These are phyloP conservation scores for Urostyla sp. DNA, from an alignment of 73 alveolate genomes.

Conservation along the genomic window DNA sequence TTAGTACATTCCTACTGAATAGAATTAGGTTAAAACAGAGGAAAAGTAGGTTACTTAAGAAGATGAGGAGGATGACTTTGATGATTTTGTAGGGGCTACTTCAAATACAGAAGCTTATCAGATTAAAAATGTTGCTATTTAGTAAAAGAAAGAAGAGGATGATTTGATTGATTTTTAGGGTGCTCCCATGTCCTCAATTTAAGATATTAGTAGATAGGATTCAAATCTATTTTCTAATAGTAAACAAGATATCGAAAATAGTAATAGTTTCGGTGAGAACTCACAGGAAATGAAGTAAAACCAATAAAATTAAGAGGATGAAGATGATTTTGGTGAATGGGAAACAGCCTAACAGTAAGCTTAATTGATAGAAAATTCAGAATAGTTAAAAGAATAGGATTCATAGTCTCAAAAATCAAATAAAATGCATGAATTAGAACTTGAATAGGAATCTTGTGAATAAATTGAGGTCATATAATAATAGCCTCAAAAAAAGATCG, in stretches of 20 bases:
- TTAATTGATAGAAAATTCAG: not conserved
- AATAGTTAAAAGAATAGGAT: not conserved
- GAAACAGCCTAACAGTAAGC: not conserved
- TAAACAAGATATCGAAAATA: conserved; percentile 20
- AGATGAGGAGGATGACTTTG: conserved; percentile 24
- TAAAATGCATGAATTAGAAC: conserved; percentile 6
- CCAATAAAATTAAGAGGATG: no score
- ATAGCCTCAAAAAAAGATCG: conserved; percentile 23
- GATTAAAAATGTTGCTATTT: not conserved
- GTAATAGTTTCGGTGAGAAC: conserved; percentile 34
- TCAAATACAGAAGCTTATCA: not conserved
- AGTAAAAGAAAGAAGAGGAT: conserved; percentile 5
- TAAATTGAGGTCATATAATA: not conserved
- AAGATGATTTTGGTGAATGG: conserved; percentile 51
- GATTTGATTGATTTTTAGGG: conserved; percentile 35
- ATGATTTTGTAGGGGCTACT: conserved; percentile 10
- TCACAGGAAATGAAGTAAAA: no score
- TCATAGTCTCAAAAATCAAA: not conserved
- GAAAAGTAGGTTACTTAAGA: not conserved
- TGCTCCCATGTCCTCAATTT: conserved; percentile 6
- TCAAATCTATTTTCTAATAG: conserved; percentile 38
- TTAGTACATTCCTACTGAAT: not conserved
- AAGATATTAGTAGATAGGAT: conserved; percentile 29
- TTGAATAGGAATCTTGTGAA: not conserved
- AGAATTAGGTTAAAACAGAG: not conserved